phyloP scores from a whole-genome alignment of 345 rosid species.

The Eucalyptus victrix region DNA sequence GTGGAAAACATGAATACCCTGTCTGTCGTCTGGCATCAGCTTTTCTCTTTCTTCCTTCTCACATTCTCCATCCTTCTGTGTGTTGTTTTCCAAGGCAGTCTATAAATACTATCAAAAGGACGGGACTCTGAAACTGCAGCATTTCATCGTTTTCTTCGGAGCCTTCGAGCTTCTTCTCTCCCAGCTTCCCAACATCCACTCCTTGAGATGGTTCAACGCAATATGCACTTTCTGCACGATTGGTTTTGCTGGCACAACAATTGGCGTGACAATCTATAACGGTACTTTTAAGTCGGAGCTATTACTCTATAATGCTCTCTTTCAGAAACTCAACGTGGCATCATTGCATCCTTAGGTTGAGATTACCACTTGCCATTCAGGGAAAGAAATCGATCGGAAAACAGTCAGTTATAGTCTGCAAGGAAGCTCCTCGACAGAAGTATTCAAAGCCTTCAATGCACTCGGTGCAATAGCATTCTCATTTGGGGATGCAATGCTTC shows the following conservation, averaged over 20 bases:
- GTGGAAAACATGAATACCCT: not conserved
- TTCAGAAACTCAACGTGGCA: not conserved
- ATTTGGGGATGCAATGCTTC: conserved; percentile 54
- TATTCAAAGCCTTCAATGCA: conserved; percentile 40
- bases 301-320: not conserved
- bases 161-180: conserved; percentile 32
- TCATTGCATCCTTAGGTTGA: not conserved
- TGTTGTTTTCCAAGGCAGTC: conserved; percentile 12
- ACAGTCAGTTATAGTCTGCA: conserved; percentile 19
- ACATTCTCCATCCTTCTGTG: not conserved
- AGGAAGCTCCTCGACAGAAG: conserved; percentile 26
- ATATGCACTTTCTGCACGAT: conserved; percentile 29
- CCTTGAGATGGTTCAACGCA: conserved; percentile 38
- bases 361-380: not conserved
- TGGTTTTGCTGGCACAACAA: conserved; percentile 39
- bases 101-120: conserved; percentile 20
- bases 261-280: conserved; percentile 27
- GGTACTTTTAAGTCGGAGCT: not conserved
- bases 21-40: not conserved
- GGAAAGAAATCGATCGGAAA: conserved; percentile 19
- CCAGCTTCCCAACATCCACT: conserved; percentile 39
- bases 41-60: not conserved
- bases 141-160: conserved; percentile 34
- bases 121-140: conserved; percentile 25
- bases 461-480: conserved; percentile 43